A percentile compares a stretch with the other conserved stretches of the same genome.
Conservation (phyloP, 169 alveolate species). For the Plasmodium gonderi region DNA sequence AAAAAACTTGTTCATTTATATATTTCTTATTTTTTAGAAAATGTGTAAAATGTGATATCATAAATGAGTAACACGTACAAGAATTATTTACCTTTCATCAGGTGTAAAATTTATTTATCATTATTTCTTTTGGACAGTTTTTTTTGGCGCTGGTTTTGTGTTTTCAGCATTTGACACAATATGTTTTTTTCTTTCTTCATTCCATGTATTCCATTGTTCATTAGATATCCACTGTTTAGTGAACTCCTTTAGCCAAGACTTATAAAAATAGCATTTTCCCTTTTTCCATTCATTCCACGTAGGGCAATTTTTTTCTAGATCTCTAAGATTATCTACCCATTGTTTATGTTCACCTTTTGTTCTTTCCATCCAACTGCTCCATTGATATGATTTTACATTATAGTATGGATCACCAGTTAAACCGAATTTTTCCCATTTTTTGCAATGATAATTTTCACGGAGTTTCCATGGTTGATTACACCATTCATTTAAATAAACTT, state of each 20-base stretch:
- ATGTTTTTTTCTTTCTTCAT: background rate
- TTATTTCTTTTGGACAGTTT: background rate
- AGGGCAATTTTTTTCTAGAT: background rate
- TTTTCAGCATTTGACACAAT: background rate
- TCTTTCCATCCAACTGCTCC: background rate
- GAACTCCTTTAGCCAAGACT: background rate
- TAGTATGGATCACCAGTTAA: background rate
- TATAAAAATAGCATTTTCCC: background rate
- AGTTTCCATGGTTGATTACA: background rate
- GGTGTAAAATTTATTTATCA: too few relatives aligned
- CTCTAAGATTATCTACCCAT: background rate
- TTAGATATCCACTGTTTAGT: background rate
- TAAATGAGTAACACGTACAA: too few relatives aligned
- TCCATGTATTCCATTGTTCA: background rate
- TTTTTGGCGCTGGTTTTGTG: background rate
- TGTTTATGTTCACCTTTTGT: background rate
- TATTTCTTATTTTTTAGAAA: too few relatives aligned
- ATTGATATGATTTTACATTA: background rate
- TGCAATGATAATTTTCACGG: background rate
- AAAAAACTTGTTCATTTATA: too few relatives aligned
- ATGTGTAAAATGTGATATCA: too few relatives aligned
- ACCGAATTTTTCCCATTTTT: background rate
- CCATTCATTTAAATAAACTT: background rate
- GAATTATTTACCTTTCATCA: too few relatives aligned
- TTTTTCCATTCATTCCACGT: background rate